These are phyloP conservation scores for Claviceps spartinae DNA, from an alignment of 2,329 filamentous ascomycete genomes.

Conservation along the genomic window DNA sequence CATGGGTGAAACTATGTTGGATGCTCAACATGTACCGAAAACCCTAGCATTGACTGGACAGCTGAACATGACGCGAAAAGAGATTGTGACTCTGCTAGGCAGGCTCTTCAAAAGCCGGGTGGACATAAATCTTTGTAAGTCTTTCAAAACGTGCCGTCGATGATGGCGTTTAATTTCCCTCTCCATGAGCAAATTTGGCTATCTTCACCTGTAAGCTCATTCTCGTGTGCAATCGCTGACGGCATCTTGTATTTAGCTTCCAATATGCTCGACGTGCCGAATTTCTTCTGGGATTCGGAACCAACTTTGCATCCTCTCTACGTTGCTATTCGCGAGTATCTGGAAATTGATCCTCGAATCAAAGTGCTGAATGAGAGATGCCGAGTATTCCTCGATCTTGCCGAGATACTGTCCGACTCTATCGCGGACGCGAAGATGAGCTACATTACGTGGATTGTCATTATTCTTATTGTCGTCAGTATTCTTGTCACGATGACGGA, in stretches of 20 bases:
- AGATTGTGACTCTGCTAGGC: slow-evolving; percentile 86
- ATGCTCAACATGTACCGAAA: slow-evolving; percentile 85
- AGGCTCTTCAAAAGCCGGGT: slow-evolving; percentile 86
- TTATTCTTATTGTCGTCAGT: slow-evolving; percentile 78
- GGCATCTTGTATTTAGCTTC: slow-evolving; percentile 43
- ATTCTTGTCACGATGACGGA: slow-evolving; percentile 87
- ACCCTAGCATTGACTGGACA: slow-evolving; percentile 78
- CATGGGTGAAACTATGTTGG: slow-evolving; percentile 87
- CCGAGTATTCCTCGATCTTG: slow-evolving; percentile 88
- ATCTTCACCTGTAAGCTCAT: background rate
- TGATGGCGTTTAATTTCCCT: too few relatives aligned
- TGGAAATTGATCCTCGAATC: slow-evolving; percentile 92
- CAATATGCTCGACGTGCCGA: slow-evolving; percentile 90
- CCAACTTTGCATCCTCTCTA: slow-evolving; percentile 92
- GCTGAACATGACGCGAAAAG: slow-evolving; percentile 78
- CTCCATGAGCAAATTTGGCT: too few relatives aligned
- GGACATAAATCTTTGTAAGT: slow-evolving; percentile 90
- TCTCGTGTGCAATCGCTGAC: background rate
- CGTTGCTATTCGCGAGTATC: slow-evolving; percentile 85
- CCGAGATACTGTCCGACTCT: slow-evolving; percentile 84
- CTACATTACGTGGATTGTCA: slow-evolving; percentile 94
- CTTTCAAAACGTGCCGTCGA: background rate
- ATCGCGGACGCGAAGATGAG: slow-evolving; percentile 95
- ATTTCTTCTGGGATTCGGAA: slow-evolving; percentile 98
- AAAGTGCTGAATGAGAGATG: slow-evolving; percentile 96